Conservation (phyloP, 2,329 filamentous ascomycete genomes). For the Exophiala bonariae region DNA sequence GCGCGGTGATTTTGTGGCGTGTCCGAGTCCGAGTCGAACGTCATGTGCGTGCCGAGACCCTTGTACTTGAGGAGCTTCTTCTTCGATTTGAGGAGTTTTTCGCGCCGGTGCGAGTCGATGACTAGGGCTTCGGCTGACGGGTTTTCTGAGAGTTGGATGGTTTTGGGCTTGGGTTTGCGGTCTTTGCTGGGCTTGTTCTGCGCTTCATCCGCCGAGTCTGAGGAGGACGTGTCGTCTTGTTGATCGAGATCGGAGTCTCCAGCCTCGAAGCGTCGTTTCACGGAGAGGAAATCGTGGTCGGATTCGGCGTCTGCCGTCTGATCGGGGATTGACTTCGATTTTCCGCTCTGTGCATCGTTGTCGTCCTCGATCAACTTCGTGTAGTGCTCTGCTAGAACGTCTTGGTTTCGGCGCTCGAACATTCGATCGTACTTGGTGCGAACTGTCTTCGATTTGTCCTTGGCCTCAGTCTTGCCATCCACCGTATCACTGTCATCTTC, state of each 20-base stretch:
- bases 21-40: slow-evolving; percentile 74
- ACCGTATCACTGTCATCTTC: slow-evolving; percentile 48
- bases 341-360: slow-evolving; percentile 38
- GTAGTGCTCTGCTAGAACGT: slow-evolving; percentile 92
- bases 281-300: slow-evolving; percentile 77
- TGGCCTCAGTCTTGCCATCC: slow-evolving; percentile 46
- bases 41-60: slow-evolving; percentile 77
- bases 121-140: slow-evolving; percentile 68
- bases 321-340: slow-evolving; percentile 22
- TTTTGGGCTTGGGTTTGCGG: slow-evolving; percentile 45
- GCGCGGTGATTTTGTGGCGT: slow-evolving; percentile 78
- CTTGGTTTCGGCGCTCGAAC: slow-evolving; percentile 96
- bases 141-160: slow-evolving; percentile 48
- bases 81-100: slow-evolving; percentile 93
- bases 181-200: slow-evolving; percentile 31
- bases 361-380: slow-evolving; percentile 74
- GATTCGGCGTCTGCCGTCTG: slow-evolving; percentile 52
- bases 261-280: slow-evolving; percentile 82
- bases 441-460: slow-evolving; percentile 67
- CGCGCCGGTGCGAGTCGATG: slow-evolving; percentile 90
- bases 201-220: neutral
- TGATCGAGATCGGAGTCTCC: slow-evolving; percentile 57
- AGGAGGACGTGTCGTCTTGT: slow-evolving; percentile 42
- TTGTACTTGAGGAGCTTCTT: slow-evolving; percentile 91
- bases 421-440: slow-evolving; percentile 96